Evolutionary conservation across 1,284 basidiomycete genomes (phyloP), one percentile per base, ranked within the genome.

Genomic region (Leccinum ponderosum): DNA sequence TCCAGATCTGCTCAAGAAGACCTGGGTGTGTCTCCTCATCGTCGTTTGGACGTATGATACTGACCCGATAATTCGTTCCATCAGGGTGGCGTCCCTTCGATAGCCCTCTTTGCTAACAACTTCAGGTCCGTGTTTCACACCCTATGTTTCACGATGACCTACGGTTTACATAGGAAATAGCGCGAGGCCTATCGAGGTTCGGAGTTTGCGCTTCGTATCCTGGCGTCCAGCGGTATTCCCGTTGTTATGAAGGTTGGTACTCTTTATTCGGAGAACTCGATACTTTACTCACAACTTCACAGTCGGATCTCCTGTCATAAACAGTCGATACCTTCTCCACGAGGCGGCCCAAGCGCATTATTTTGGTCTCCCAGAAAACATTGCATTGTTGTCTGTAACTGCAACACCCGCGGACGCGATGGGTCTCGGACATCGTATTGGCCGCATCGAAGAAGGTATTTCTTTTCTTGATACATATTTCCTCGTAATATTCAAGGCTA

Each of bases 41-140:
- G 33, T 15, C 15, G 6, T 35, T 62, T 33, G 22, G 53, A 14
- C 11, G 20, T 9, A 6, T 20, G 42, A 22, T 35, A 15, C 42
- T 8, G 39, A 79, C 73, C 42, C 3, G 6, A 31, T 42, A 17
- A 17, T 9, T 42, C 37, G 14, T 4, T 6, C 27, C 3, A 54
- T n/a, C 14, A 73, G 77, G 81, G 78, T 64, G 80, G 77, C 3
- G 68, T 72, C 75, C 90, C 68, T 73, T 83, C 68, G 6, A 78
- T 90, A 25, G 90, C 90, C 7, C 77, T 93, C 59, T 91, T 91
- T 66, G 85, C 88, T n/a, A 87, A 85, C 52, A 82, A 79, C 65
- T 74, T 79, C 66, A 74, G 79, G 78, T 80, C 64, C 12, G 55
- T 29, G 4, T 9, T 33, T 60, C n/a, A 5, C 6, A 1, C 22